These are phyloP conservation scores for Gynostemma pentaphyllum DNA, from an alignment of 306 rosid genomes.

Conservation along the genomic window DNA sequence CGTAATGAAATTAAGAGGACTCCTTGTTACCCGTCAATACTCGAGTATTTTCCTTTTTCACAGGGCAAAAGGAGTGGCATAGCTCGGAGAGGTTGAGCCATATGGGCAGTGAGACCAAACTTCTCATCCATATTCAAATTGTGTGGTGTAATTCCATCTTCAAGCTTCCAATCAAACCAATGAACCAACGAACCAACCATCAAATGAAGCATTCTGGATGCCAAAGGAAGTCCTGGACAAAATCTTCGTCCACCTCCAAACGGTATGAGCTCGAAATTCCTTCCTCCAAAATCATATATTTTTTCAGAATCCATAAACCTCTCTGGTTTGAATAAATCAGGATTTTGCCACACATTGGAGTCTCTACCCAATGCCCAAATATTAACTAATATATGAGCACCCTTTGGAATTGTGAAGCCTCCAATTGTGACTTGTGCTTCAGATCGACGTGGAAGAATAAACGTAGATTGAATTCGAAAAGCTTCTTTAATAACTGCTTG, in stretches of 20 bases:
- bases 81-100: constrained; percentile 19
- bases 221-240: constrained; percentile 36
- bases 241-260: constrained; percentile 30
- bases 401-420: neutral
- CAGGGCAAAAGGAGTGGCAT: too few species aligned
- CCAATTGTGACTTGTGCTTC: neutral
- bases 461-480: neutral
- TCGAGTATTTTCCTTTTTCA: too few species aligned
- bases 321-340: neutral
- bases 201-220: constrained; percentile 23
- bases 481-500: constrained; percentile 11
- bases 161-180: constrained; percentile 30
- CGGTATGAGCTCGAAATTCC: constrained; percentile 26
- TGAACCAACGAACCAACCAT: constrained; percentile 29
- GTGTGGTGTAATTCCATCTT: constrained; percentile 13
- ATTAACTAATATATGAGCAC: neutral
- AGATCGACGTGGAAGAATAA: neutral
- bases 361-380: constrained; percentile 4
- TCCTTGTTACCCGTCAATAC: too few species aligned
- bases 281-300: constrained; percentile 4
- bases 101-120: constrained; percentile 10
- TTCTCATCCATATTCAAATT: constrained; percentile 20
- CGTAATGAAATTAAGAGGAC: too few species aligned
- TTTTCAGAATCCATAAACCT: neutral
- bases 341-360: neutral